Evolutionary conservation across 768 basidiomycete genomes (phyloP).

Genomic region (Amanita thiersii): DNA sequence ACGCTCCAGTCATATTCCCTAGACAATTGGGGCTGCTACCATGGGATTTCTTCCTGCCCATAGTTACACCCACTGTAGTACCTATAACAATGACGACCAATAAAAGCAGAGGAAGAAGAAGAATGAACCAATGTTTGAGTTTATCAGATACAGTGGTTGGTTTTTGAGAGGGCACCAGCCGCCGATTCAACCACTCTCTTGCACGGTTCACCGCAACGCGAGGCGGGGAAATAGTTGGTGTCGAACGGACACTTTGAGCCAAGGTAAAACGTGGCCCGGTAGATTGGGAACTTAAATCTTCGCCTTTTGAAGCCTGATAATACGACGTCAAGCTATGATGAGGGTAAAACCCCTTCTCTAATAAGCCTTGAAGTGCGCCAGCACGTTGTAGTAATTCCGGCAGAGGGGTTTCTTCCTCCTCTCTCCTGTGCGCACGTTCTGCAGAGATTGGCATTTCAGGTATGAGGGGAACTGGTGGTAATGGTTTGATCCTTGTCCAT

Average conservation of each 20-base stretch:
- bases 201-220: slow-evolving; percentile 8
- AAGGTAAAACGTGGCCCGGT: slow-evolving; percentile 14
- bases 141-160: neutral
- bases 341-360: slow-evolving; percentile 49
- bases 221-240: neutral
- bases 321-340: slow-evolving; percentile 31
- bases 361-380: slow-evolving; percentile 34
- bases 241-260: slow-evolving; percentile 1
- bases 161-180: neutral
- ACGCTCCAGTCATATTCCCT: slow-evolving; percentile 35
- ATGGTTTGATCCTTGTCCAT: slow-evolving; percentile 42
- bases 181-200: slow-evolving; percentile 3
- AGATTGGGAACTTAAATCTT: slow-evolving; percentile 14
- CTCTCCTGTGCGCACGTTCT: slow-evolving; percentile 32
- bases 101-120: slow-evolving; percentile 15
- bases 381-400: slow-evolving; percentile 46
- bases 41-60: slow-evolving; percentile 20
- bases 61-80: slow-evolving; percentile 34
- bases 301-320: slow-evolving; percentile 13
- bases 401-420: slow-evolving; percentile 41
- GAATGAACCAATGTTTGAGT: slow-evolving; percentile 1
- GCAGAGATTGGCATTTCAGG: slow-evolving; percentile 34
- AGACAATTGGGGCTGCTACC: slow-evolving; percentile 23
- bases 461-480: slow-evolving; percentile 51
- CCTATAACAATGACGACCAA: slow-evolving; percentile 26